Base-by-base conservation (phyloP, 2,329 filamentous ascomycete genomes). In the Ophiocordyceps camponoti-rufipedis region DNA sequence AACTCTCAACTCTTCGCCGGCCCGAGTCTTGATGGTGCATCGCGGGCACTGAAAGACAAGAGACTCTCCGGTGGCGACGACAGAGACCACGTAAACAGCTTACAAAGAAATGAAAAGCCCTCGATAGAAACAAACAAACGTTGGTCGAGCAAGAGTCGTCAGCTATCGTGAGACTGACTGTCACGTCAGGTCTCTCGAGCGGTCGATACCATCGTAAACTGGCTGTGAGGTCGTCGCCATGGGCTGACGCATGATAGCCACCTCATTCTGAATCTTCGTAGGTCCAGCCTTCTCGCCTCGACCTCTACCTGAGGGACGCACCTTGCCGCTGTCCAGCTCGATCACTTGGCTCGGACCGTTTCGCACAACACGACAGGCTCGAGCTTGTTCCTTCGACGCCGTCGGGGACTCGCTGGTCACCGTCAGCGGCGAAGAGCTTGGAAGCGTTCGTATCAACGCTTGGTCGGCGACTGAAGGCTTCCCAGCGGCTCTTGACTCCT, bases 141-240 rank as follows among this genome's bases (percentile, higher is more conserved):
- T n/a, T 38, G 33, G 16, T 12, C 33, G 33, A 38, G 33, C 4
- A 38, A n/a, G 4, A 38, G 6, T 5, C 3, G 14, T 38, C 32
- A 6, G 12, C 5, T 5, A 6, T 48, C 48, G 47, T 40, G 5
- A 14, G 4, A n/a, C 18, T 19, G n/a, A 41, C n/a, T 5, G n/a
- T 48, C 38, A 49, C 14, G 47, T 53, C 32, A 50, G 31, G 38
- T 53, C 51, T 12, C 50, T 31, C 10, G 50, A 44, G n/a, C 53
- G 51, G 19, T 61, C 60, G 39, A 62, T 52, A n/a, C 60, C 59
- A 43, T 58, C 56, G 46, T 62, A 62, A 35, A 41, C 14, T 11
- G 49, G 45, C 35, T n/a, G 11, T 16, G 6, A 43, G 19, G 11
- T 16, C 16, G 12, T n/a, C 2, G 4, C 4, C 2, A 13, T 5